phyloP scores from a whole-genome alignment of 2,329 filamentous ascomycete species.

The Drechslerella dactyloides region DNA sequence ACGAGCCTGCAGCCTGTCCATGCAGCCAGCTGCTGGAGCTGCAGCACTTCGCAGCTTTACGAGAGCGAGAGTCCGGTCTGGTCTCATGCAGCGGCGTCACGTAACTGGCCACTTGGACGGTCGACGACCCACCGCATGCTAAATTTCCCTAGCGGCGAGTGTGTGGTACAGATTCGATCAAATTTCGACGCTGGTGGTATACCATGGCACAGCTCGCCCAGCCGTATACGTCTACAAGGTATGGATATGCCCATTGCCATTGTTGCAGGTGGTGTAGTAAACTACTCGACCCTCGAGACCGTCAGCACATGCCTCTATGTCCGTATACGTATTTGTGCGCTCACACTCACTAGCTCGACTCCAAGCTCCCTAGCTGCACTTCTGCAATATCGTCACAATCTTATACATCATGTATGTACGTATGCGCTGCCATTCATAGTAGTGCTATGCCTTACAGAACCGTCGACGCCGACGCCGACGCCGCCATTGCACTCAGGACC shows the following conservation, averaged over 20 bases:
- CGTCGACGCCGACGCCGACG: no score
- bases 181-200: no score
- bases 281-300: no score
- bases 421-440: no score
- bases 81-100: not conserved
- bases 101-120: not conserved
- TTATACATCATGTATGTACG: not conserved
- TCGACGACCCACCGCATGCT: slow-evolving; percentile 5
- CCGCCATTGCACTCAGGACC: no score
- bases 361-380: not conserved
- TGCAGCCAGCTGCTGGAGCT: slow-evolving; percentile 8
- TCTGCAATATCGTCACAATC: not conserved
- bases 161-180: no score
- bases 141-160: not conserved
- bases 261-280: no score
- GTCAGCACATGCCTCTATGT: no score
- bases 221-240: not conserved
- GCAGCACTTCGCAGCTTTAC: not conserved
- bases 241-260: no score
- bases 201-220: not conserved
- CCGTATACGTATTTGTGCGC: no score
- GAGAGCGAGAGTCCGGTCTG: not conserved
- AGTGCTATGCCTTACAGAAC: no score
- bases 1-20: not conserved
- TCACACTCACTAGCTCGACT: no score